phyloP scores from a whole-genome alignment of 495 filamentous ascomycete genomes.

The Cercophora samala region DNA sequence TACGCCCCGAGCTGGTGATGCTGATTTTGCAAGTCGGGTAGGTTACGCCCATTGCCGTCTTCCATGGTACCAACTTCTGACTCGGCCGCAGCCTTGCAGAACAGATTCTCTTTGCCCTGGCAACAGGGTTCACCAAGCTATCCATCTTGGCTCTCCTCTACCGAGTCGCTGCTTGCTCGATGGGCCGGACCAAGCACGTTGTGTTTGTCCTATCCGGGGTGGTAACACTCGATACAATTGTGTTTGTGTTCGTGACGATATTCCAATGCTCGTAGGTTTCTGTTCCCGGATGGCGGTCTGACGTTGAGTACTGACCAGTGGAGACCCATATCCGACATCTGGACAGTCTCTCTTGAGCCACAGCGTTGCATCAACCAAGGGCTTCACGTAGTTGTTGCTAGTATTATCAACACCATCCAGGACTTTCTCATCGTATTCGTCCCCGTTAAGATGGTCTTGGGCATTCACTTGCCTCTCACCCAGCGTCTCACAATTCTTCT shows the following conservation, averaged over 20 bases:
- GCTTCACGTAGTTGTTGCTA: neutral
- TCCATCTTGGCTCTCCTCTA: constrained; percentile 1
- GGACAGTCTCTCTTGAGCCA: neutral
- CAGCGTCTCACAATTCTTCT: neutral
- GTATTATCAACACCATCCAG: neutral
- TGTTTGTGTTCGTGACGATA: neutral
- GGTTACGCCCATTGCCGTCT: constrained; percentile 1
- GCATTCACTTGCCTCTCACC: neutral
- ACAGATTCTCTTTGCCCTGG: constrained; percentile 1
- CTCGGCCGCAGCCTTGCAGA: neutral
- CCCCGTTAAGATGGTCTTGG: neutral
- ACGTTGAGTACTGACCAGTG: neutral
- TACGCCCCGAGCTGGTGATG: neutral
- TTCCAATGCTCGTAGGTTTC: neutral
- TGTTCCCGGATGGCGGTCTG: neutral
- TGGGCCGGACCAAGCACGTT: constrained; percentile 1
- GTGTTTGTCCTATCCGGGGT: neutral
- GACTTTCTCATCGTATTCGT: neutral
- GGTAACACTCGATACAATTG: neutral
- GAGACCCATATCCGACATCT: constrained; percentile 1
- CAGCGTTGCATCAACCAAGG: neutral
- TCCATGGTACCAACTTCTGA: constrained; percentile 3
- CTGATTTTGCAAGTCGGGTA: constrained; percentile 1
- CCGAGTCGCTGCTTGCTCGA: neutral
- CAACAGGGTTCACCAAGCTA: constrained; percentile 3